These are phyloP conservation scores for Eimeria tenella DNA, from an alignment of 169 alveolate species.

Conservation along the genomic window DNA sequence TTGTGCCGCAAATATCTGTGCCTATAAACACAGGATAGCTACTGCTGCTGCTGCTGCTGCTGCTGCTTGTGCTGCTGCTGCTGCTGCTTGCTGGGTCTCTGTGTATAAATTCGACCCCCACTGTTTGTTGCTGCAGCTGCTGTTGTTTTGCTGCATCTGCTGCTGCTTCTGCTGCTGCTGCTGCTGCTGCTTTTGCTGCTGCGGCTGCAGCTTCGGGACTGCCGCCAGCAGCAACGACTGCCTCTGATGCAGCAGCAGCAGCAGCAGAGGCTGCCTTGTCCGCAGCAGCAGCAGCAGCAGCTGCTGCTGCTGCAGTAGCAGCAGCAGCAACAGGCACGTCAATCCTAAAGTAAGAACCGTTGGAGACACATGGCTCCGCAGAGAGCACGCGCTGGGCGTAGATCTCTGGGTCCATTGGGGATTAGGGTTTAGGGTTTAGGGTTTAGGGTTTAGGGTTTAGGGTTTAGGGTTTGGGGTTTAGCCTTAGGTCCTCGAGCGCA, in stretches of 20 bases:
- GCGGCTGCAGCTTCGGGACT: neutral
- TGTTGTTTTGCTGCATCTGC: neutral
- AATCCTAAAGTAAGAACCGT: conserved; percentile 12
- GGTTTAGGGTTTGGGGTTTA: neutral
- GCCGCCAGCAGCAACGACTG: neutral
- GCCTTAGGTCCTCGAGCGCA: no score
- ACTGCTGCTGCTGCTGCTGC: neutral
- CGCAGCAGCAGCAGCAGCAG: neutral
- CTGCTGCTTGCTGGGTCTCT: no score
- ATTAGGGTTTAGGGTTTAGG: neutral
- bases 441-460: neutral
- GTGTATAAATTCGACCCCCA: no score
- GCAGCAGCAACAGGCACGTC: neutral
- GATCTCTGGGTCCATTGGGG: neutral
- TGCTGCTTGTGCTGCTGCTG: no score
- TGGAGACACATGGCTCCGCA: no score
- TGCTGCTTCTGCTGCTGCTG: neutral
- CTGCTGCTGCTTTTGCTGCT: neutral
- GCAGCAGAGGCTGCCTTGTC: neutral
- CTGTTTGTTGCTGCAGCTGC: neutral
- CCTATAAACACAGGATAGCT: conserved; percentile 12
- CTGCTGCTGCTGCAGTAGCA: conserved; percentile 15
- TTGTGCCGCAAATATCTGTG: neutral
- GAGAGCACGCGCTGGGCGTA: neutral
- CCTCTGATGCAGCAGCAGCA: neutral